phyloP scores from a whole-genome alignment of 169 alveolate species.

The Babesia bovis region DNA sequence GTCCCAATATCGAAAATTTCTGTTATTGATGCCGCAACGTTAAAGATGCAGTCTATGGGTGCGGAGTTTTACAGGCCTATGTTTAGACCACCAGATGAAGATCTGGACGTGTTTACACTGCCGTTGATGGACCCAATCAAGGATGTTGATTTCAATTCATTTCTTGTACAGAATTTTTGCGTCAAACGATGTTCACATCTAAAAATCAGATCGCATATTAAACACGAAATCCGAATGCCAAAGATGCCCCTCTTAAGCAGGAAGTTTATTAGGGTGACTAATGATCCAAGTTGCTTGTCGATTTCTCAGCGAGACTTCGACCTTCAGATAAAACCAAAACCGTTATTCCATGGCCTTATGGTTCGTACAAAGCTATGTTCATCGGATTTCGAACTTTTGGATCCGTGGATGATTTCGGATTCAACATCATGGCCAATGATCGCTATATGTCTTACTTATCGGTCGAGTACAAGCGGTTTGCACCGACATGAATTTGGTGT shows the following conservation, averaged over 20 bases:
- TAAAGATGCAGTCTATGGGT: slow-evolving; percentile 56
- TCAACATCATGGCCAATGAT: slow-evolving; percentile 58
- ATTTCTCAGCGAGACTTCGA: slow-evolving; percentile 36
- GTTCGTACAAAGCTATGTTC: slow-evolving; percentile 8
- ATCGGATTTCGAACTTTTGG: slow-evolving; percentile 60
- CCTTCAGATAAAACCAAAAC: slow-evolving; percentile 28
- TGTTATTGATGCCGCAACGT: slow-evolving; percentile 39
- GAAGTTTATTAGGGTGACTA: not conserved
- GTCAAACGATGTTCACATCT: slow-evolving; percentile 16
- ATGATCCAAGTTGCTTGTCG: slow-evolving; percentile 30
- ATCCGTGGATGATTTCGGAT: slow-evolving; percentile 54
- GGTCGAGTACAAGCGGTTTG: slow-evolving; percentile 64
- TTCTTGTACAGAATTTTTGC: slow-evolving; percentile 40
- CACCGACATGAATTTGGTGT: slow-evolving; percentile 43
- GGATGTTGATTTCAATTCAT: slow-evolving; percentile 57
- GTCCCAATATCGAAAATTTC: slow-evolving; percentile 11
- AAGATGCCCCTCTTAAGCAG: not conserved
- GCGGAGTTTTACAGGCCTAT: slow-evolving; percentile 56
- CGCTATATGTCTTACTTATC: slow-evolving; percentile 48
- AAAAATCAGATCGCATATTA: not conserved
- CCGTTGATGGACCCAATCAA: slow-evolving; percentile 54
- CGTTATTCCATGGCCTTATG: slow-evolving; percentile 14
- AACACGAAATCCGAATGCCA: not conserved
- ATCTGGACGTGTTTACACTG: slow-evolving; percentile 61
- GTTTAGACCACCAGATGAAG: slow-evolving; percentile 69